These are phyloP conservation scores for Vararia minispora DNA, from an alignment of 768 basidiomycete genomes.

Conservation along the genomic window DNA sequence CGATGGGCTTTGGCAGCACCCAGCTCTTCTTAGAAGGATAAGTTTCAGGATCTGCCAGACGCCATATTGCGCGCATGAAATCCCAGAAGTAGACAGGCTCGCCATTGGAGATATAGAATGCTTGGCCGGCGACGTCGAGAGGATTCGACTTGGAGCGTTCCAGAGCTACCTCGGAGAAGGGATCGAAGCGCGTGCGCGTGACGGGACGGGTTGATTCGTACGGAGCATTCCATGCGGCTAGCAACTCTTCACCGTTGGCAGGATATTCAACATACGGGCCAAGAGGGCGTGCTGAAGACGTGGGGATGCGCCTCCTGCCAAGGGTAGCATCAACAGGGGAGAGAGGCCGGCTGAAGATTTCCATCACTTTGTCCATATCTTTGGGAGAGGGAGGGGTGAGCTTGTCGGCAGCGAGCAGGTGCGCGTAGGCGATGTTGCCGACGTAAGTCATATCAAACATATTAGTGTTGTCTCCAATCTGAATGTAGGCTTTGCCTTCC, in stretches of 20 bases:
- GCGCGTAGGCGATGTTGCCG: constrained; percentile 88
- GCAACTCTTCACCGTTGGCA: constrained; percentile 43
- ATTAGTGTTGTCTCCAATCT: constrained; percentile 90
- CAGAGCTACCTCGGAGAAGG: constrained; percentile 50
- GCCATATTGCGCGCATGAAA: constrained; percentile 75
- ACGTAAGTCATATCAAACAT: constrained; percentile 96
- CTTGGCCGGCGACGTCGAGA: constrained; percentile 83
- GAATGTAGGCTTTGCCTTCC: constrained; percentile 78
- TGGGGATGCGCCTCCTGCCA: constrained; percentile 58
- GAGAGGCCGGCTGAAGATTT: constrained; percentile 38
- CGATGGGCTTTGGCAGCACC: constrained; percentile 51
- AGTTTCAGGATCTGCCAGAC: constrained; percentile 27
- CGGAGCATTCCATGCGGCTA: constrained; percentile 43
- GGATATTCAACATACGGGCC: constrained; percentile 68
- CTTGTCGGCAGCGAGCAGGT: constrained; percentile 87
- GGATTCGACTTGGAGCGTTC: constrained; percentile 40
- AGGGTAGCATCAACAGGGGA: constrained; percentile 55
- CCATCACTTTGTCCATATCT: constrained; percentile 22
- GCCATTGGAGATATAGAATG: constrained; percentile 94
- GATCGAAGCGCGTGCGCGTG: constrained; percentile 74
- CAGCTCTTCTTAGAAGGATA: constrained; percentile 43
- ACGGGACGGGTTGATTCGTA: constrained; percentile 38
- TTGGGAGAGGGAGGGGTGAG: constrained; percentile 44
- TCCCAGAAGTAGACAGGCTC: constrained; percentile 98
- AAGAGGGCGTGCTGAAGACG: constrained; percentile 68